These are phyloP conservation scores for Eucalyptus sp. DNA, from an alignment of 345 rosid genomes.

Conservation along the genomic window DNA sequence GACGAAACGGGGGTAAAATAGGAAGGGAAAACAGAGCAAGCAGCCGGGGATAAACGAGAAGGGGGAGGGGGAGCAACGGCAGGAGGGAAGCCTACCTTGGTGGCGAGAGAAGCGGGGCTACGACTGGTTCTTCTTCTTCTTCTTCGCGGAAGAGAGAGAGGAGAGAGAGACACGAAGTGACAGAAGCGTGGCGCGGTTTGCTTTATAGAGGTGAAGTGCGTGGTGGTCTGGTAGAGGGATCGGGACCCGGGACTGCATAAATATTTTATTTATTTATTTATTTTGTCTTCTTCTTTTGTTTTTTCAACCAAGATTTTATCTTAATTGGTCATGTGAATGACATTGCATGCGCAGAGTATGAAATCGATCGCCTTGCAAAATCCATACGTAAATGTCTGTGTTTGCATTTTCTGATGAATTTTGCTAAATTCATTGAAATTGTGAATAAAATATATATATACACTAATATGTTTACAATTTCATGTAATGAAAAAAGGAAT, in stretches of 20 bases:
- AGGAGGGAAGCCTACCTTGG: neutral
- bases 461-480: rapidly evolving
- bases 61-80: neutral
- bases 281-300: too few relatives aligned
- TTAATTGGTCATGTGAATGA: rapidly evolving
- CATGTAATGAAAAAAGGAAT: rapidly evolving
- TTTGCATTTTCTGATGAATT: neutral
- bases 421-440: too few relatives aligned
- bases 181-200: neutral
- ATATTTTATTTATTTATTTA: neutral
- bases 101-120: neutral
- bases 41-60: neutral
- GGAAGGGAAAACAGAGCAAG: neutral
- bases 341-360: rapidly evolving
- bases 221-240: neutral
- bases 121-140: neutral
- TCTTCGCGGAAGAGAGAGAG: neutral
- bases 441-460: too few relatives aligned
- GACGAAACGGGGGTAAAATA: neutral
- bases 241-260: neutral
- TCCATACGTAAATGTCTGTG: rapidly evolving
- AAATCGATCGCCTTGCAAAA: neutral
- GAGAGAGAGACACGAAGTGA: neutral
- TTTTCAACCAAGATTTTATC: rapidly evolving
- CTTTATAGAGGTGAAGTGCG: neutral